A percentile compares a stretch with the other conserved stretches of the same genome.
These are phyloP conservation scores for Trichoderma gracile DNA, from an alignment of 2,329 filamentous ascomycete species.

Conservation along the genomic window DNA sequence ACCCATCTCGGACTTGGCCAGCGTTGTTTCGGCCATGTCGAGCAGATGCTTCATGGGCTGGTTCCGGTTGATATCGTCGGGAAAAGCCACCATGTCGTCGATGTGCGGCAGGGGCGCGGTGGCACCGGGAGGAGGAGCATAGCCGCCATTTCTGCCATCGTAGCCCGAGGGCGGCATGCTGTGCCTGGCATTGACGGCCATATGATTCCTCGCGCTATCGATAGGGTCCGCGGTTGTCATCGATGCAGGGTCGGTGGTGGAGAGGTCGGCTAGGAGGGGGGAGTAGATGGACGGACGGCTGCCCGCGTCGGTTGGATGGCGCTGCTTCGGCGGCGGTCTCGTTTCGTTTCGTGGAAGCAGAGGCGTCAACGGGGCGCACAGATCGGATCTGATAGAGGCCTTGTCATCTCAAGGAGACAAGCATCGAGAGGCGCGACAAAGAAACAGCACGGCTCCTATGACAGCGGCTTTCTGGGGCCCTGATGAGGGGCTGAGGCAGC, in stretches of 20 bases:
- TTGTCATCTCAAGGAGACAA: slow-evolving; percentile 21
- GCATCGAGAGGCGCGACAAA: slow-evolving; percentile 17
- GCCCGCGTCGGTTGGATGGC: slow-evolving; percentile 9
- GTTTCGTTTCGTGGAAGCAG: background rate
- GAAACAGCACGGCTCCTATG: slow-evolving; percentile 9
- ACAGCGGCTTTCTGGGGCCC: slow-evolving; percentile 14
- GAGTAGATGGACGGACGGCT: background rate
- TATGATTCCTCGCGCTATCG: slow-evolving; percentile 34
- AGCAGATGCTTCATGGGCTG: slow-evolving; percentile 57
- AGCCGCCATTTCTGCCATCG: slow-evolving; percentile 35
- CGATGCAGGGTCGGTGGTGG: background rate
- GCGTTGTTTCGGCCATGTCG: slow-evolving; percentile 52
- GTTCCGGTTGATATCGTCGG: slow-evolving; percentile 49
- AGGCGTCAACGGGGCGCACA: slow-evolving; percentile 6
- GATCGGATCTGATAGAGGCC: background rate
- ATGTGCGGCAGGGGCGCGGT: slow-evolving; percentile 51
- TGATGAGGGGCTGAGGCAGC: slow-evolving; percentile 25
- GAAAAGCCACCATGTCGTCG: slow-evolving; percentile 52
- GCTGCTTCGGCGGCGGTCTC: background rate
- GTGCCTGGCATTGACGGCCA: slow-evolving; percentile 38
- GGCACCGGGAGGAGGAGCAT: slow-evolving; percentile 30
- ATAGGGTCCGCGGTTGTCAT: slow-evolving; percentile 26
- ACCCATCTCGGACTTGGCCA: slow-evolving; percentile 61
- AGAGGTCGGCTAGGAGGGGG: background rate
- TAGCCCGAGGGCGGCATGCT: slow-evolving; percentile 35